Evolutionary conservation across 2,329 filamentous ascomycete genomes (phyloP).

Genomic region (Diaporthe citri): DNA sequence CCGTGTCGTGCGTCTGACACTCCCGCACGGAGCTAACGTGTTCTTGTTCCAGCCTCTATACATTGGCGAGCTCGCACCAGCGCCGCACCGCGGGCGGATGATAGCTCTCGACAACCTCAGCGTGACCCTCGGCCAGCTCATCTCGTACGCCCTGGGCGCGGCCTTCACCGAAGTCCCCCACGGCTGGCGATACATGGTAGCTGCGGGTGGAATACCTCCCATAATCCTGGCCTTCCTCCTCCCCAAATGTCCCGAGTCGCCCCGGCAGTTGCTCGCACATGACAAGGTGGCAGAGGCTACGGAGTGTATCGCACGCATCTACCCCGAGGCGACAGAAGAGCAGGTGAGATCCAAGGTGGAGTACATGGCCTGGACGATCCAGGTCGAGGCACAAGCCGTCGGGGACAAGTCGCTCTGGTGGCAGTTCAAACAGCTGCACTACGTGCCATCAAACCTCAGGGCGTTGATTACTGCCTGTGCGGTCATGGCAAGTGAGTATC

Average conservation of each 20-base stretch:
- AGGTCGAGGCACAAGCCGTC: slow-evolving; percentile 50
- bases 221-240: slow-evolving; percentile 54
- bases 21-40: neutral
- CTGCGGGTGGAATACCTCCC: slow-evolving; percentile 54
- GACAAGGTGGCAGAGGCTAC: slow-evolving; percentile 50
- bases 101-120: slow-evolving; percentile 57
- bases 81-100: slow-evolving; percentile 56
- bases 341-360: slow-evolving; percentile 55
- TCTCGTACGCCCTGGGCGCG: slow-evolving; percentile 50
- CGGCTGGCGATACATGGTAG: slow-evolving; percentile 58
- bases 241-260: slow-evolving; percentile 55
- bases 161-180: slow-evolving; percentile 50
- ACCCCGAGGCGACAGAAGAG: slow-evolving; percentile 49
- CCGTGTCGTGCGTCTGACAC: neutral
- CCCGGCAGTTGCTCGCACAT: slow-evolving; percentile 54
- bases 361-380: slow-evolving; percentile 52
- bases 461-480: slow-evolving; percentile 59
- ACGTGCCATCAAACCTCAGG: slow-evolving; percentile 53
- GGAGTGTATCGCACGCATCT: slow-evolving; percentile 48
- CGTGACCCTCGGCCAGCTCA: slow-evolving; percentile 50
- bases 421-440: slow-evolving; percentile 57
- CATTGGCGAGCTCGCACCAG: slow-evolving; percentile 59
- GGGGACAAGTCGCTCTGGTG: slow-evolving; percentile 51
- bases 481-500: slow-evolving; percentile 54
- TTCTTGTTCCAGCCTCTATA: slow-evolving; percentile 44